Base-by-base conservation (phyloP, 768 basidiomycete species). In the Podaxis pistillaris region DNA sequence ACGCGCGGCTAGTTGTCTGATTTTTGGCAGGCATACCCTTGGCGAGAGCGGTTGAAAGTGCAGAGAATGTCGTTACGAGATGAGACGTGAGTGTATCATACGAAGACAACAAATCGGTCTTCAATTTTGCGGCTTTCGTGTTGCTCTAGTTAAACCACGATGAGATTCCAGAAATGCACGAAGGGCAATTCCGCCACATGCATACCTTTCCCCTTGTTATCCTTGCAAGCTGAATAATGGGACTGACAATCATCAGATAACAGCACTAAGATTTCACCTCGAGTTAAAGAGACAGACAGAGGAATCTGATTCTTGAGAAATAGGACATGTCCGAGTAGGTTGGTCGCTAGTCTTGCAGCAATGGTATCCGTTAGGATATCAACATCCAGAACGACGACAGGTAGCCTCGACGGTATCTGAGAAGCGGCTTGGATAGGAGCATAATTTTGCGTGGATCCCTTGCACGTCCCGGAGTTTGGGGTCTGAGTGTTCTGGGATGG, bases 291-390 rank as follows among this genome's bases (percentile, higher is more conserved):
- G 22, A 82, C 90, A 74, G 68, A 92, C 90, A 92, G 86, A 1
- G 90, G 91, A 0, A 92, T 78, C 67, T 93, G 91, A 65, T 83
- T 88, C 71, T 93, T 93, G 60, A 93, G 75, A 69, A 90, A 93
- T 17, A 93, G 71, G 1, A 91, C 80, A 69, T 92, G 90, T 0
- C 85, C 85, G 0, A 93, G 74, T 28, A 91, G 72, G 62, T 82
- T 83, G 12, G 79, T 77, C 2, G 89, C 85, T 1, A 93, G 80
- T 22, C 81, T 80, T 1, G 87, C 85, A 9, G 91, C 91, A 71
- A 88, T 78, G 4, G 74, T 75, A 60, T 85, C 84, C 22, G 81
- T 80, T 19, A 93, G 80, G 1, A 67, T 63, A 9, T 86, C 82
- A 3, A 78, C 68, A 50, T 88, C 82, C 37, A 92, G 75, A 57